Conservation (phyloP, 306 rosid species). For the Ziziphus jujuba region DNA sequence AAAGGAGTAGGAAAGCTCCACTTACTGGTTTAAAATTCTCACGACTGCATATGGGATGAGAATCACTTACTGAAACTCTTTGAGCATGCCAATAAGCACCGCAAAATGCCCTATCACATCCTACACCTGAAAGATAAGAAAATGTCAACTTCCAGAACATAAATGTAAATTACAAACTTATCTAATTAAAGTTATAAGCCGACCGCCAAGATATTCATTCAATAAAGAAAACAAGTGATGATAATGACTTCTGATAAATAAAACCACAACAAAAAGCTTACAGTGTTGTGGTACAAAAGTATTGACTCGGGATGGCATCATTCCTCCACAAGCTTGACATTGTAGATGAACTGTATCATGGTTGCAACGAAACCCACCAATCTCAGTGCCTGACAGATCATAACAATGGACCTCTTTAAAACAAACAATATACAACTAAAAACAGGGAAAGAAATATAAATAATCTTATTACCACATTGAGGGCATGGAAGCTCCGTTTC, state of each 20-base stretch:
- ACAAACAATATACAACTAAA: conserved; percentile 4
- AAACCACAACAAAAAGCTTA: conserved; percentile 36
- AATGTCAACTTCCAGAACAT: not conserved
- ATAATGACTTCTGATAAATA: conserved; percentile 12
- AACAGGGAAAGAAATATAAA: not conserved
- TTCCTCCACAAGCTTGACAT: conserved; percentile 93
- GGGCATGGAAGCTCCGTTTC: conserved; percentile 53
- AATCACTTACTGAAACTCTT: conserved; percentile 40
- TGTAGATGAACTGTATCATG: conserved; percentile 65
- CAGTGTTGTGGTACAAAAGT: conserved; percentile 70
- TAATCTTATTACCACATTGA: conserved; percentile 70
- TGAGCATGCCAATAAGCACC: conserved; percentile 81
- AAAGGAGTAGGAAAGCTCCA: conserved; percentile 17
- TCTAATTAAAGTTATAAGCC: not conserved
- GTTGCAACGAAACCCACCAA: conserved; percentile 66
- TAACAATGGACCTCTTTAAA: conserved; percentile 11
- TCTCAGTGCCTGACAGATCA: conserved; percentile 48
- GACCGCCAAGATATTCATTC: not conserved
- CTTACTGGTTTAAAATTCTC: conserved; percentile 74
- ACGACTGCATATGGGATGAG: conserved; percentile 55
- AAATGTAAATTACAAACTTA: not conserved
- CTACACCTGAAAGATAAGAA: conserved; percentile 52
- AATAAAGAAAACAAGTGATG: conserved; percentile 17
- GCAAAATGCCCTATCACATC: conserved; percentile 89
- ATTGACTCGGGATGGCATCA: conserved; percentile 82